Conservation (phyloP, 306 rosid species). For the Rubus parviflorus region DNA sequence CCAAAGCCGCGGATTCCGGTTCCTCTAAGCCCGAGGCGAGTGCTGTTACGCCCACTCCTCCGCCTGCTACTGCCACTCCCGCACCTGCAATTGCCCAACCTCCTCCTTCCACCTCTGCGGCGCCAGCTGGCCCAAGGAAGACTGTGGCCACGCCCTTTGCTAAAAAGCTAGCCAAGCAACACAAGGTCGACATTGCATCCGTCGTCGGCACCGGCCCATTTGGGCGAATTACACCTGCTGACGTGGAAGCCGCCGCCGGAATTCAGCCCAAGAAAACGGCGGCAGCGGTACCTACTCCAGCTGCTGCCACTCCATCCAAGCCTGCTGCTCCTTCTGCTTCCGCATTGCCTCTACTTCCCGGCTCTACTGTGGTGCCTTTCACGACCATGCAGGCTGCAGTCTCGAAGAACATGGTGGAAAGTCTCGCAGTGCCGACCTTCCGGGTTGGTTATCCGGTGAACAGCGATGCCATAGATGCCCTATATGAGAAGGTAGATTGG, state of each 20-base stretch:
- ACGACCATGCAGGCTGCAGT: constrained; percentile 92
- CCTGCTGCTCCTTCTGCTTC: constrained; percentile 29
- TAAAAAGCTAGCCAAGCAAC: constrained; percentile 86
- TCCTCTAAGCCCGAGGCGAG: constrained; percentile 8
- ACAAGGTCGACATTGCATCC: constrained; percentile 66
- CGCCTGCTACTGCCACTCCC: constrained; percentile 36
- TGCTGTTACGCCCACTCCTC: constrained; percentile 42
- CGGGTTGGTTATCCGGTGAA: constrained; percentile 73
- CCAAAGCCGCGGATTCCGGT: constrained; percentile 38
- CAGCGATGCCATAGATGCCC: constrained; percentile 70
- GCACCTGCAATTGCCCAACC: constrained; percentile 55
- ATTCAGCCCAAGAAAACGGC: constrained; percentile 46
- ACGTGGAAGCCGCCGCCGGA: constrained; percentile 79
- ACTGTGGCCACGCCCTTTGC: constrained; percentile 86
- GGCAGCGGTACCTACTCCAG: constrained; percentile 28
- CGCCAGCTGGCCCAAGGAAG: constrained; percentile 52
- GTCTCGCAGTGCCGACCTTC: constrained; percentile 82
- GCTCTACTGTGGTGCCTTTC: constrained; percentile 79
- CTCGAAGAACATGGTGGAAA: constrained; percentile 84
- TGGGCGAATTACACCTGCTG: constrained; percentile 76
- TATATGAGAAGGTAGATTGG: constrained; percentile 60
- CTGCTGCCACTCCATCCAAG: constrained; percentile 37
- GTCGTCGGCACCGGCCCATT: constrained; percentile 70
- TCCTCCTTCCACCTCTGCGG: constrained; percentile 32
- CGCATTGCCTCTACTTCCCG: constrained; percentile 50